These are phyloP conservation scores for Fraxinus angustifolia DNA, from an alignment of 305 asterid species.

Conservation along the genomic window DNA sequence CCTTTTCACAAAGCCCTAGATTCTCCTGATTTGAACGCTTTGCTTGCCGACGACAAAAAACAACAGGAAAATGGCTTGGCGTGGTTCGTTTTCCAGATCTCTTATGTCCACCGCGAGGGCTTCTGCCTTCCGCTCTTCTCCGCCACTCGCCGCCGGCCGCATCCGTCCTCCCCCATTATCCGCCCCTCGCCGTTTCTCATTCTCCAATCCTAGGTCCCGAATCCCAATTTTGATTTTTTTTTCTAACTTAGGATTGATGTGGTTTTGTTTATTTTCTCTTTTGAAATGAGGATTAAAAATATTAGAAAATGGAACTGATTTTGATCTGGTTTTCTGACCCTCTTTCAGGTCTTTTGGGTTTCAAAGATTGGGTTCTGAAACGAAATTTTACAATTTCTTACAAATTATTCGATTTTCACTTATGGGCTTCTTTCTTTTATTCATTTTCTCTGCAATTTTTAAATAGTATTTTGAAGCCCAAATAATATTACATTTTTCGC, in stretches of 20 bases:
- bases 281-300: not conserved
- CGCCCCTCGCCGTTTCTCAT: constrained; percentile 66
- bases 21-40: constrained; percentile 12
- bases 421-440: not conserved
- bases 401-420: not conserved
- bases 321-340: not conserved
- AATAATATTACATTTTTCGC: not conserved
- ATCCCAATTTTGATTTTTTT: not conserved
- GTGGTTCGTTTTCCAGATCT: constrained; percentile 76
- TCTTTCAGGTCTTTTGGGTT: not conserved
- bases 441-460: not conserved
- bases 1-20: constrained; percentile 17
- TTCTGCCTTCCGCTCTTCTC: constrained; percentile 64
- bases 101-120: constrained; percentile 60
- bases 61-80: constrained; percentile 66
- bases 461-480: not conserved
- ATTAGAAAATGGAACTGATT: not conserved
- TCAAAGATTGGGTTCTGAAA: not conserved
- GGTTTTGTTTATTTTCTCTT: not conserved
- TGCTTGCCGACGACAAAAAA: constrained; percentile 14
- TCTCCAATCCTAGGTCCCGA: constrained; percentile 66
- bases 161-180: constrained; percentile 53
- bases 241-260: not conserved
- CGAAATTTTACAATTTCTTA: not conserved
- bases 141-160: constrained; percentile 39